Conservation (phyloP, 2,329 filamentous ascomycete genomes). For the Penicillium decumbens region DNA sequence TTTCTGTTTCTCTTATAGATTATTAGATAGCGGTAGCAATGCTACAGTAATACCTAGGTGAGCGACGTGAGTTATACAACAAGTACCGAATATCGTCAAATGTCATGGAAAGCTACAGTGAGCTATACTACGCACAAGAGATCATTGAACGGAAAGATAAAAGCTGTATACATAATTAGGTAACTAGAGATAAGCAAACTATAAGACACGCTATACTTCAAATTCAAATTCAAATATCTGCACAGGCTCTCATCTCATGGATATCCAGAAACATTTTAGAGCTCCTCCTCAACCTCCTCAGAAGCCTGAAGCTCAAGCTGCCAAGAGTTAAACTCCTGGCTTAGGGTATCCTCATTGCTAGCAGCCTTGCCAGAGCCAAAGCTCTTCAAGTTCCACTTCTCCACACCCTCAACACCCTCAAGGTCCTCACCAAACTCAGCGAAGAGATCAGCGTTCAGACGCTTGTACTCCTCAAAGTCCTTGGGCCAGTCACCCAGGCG, state of each 20-base stretch:
- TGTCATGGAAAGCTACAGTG: no score
- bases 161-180: background rate
- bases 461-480: slow-evolving; percentile 47
- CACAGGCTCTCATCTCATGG: background rate
- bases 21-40: no score
- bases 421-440: slow-evolving; percentile 39
- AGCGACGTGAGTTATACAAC: no score
- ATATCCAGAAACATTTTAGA: slow-evolving; percentile 3
- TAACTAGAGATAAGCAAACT: background rate
- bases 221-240: background rate
- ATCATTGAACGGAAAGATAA: background rate
- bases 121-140: no score
- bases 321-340: slow-evolving; percentile 23
- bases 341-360: slow-evolving; percentile 28
- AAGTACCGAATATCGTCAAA: no score
- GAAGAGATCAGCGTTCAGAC: slow-evolving; percentile 45
- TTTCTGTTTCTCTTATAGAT: no score
- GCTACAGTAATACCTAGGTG: no score
- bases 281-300: slow-evolving; percentile 19
- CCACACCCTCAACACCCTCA: slow-evolving; percentile 42
- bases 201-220: background rate
- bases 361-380: slow-evolving; percentile 49
- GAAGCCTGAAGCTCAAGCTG: slow-evolving; percentile 18
- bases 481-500: slow-evolving; percentile 45
- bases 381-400: slow-evolving; percentile 46